Base-by-base conservation (phyloP, 164 flowering plant species). In the Sextonia rubra region DNA sequence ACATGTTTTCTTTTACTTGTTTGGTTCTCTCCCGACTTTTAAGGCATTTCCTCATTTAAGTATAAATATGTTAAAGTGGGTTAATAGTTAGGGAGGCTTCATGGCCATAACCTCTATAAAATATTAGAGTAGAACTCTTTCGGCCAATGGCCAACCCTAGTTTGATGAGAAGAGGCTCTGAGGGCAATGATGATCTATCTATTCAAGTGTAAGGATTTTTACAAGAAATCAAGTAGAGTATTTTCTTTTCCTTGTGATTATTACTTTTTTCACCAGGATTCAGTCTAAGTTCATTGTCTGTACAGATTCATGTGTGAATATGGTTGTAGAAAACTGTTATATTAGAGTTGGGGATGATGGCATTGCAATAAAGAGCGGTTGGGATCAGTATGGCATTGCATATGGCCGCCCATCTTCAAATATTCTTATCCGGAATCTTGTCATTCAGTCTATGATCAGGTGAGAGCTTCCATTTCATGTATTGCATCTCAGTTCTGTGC, bases 281-380 rank as follows among this genome's bases (percentile, higher is more conserved):
- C 44, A 37, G 44, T 18, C 25, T 20, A 37, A 8, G 60, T 12
- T 66, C n/a, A 22, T 24, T 7, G 47, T 69, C 63, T 26, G 47
- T 78, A 75, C 90, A 95, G 99, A 95, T 87, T 95, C 99, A 44
- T 95, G 97, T 68, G 93, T 90, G 73, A 90, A 91, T 80, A 78
- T 95, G 89, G 82, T 88, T 70, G 93, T 95, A 69, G 97, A 95
- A 79, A 89, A 93, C 78, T 90, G 94, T 77, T 91, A 95, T 81
- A 95, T 95, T 58, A 91, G 97, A 73, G 98, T 93, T 37, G 99
- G 99, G 32, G 99, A 95, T 82, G 99, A 95, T 79, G 97, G 80
- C 20, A 85, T 95, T 77, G 99, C 99, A 55, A 95, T 95, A 75
- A 95, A 93, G 86, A 95, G 99, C 74, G 99, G 99, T 24, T 95